phyloP scores from a whole-genome alignment of 2,329 filamentous ascomycete species.

The Cadophora luteo-olivacea region DNA sequence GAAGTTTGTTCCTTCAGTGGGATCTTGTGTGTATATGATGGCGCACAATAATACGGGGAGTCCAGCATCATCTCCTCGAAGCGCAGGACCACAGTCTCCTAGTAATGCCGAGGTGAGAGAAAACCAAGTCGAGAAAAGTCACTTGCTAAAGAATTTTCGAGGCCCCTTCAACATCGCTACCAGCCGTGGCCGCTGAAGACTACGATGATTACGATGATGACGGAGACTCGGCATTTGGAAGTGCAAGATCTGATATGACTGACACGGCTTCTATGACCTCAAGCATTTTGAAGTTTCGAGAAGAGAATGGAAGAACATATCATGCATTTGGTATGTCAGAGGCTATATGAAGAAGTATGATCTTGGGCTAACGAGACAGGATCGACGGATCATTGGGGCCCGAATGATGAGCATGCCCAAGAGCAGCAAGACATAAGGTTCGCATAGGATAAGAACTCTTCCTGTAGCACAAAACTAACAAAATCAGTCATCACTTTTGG shows the following conservation, averaged over 20 bases:
- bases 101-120: constrained; percentile 7
- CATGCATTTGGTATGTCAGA: constrained; percentile 29
- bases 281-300: constrained; percentile 35
- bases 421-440: constrained; percentile 34
- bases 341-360: background rate
- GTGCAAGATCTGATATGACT: constrained; percentile 24
- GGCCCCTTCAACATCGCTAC: constrained; percentile 1
- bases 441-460: background rate
- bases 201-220: constrained; percentile 24
- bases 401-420: constrained; percentile 33
- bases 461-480: background rate
- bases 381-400: constrained; percentile 34
- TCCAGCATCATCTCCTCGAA: constrained; percentile 2
- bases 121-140: background rate
- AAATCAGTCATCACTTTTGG: constrained; percentile 46
- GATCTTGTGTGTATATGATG: background rate
- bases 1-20: background rate
- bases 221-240: constrained; percentile 29
- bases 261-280: constrained; percentile 37
- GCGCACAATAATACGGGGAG: background rate
- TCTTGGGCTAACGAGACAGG: constrained; percentile 14
- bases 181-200: constrained; percentile 20
- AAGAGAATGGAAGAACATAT: constrained; percentile 41
- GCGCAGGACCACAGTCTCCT: background rate
- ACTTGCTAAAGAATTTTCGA: background rate